Percentiles rank a stretch among this genome's conserved stretches.
phyloP scores from a whole-genome alignment of 2,329 filamentous ascomycete genomes.

The Microdochium nivale region DNA sequence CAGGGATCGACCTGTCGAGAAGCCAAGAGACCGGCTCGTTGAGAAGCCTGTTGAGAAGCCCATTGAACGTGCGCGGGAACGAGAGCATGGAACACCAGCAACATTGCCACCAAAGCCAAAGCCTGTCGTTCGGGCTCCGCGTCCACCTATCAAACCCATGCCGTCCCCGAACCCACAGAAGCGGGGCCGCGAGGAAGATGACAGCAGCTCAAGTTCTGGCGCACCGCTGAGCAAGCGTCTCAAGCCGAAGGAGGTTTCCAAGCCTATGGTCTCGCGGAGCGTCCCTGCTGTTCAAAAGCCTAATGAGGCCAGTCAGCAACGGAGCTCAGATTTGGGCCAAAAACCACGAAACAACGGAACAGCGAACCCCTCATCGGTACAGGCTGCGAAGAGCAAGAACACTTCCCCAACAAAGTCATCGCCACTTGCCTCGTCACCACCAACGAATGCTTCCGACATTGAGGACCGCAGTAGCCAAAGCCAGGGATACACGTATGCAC shows the following conservation, averaged over 20 bases:
- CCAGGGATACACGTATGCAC: neutral
- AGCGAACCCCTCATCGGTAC: conserved; percentile 26
- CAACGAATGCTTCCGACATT: conserved; percentile 56
- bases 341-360: conserved; percentile 29
- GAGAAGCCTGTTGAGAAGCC: conserved; percentile 6
- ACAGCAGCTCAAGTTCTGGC: conserved; percentile 52
- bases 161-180: conserved; percentile 33
- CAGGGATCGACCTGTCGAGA: conserved; percentile 8
- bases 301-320: conserved; percentile 28
- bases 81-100: conserved; percentile 1
- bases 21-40: conserved; percentile 6
- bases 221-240: conserved; percentile 50
- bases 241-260: conserved; percentile 34
- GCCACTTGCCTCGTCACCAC: conserved; percentile 55
- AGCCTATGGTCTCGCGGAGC: conserved; percentile 7
- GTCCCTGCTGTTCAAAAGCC: conserved; percentile 5
- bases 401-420: conserved; percentile 56
- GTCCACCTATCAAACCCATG: conserved; percentile 16
- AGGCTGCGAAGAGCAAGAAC: conserved; percentile 38
- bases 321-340: conserved; percentile 39
- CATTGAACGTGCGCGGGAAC: conserved; percentile 2
- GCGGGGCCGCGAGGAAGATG: conserved; percentile 42
- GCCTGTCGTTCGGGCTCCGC: conserved; percentile 18
- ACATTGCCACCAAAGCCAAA: conserved; percentile 19
- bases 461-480: conserved; percentile 25